Evolutionary conservation across 1,139 yeast species (phyloP).

Genomic region (Yamadazyma friedrichii): DNA sequence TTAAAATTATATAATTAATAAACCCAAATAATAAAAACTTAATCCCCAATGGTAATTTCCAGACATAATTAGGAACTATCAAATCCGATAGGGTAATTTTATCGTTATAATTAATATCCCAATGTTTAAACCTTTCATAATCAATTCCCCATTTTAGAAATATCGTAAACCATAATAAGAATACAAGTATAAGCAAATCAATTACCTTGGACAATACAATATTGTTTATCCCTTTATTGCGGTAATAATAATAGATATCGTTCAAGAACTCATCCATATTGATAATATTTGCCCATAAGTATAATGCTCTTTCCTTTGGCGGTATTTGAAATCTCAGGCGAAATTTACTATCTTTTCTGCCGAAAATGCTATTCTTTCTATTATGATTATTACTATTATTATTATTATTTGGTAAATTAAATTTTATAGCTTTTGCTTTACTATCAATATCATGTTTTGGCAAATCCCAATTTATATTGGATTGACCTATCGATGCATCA

Average conservation of each 20-base stretch:
- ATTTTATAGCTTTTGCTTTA: slow-evolving; percentile 2
- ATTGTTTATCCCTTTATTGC: slow-evolving; percentile 82
- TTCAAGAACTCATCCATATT: slow-evolving; percentile 82
- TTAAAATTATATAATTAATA: slow-evolving; percentile 52
- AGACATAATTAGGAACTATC: slow-evolving; percentile 60
- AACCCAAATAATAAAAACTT: slow-evolving; percentile 67
- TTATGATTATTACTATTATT: neutral
- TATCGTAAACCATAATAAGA: slow-evolving; percentile 75
- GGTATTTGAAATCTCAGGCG: slow-evolving; percentile 31
- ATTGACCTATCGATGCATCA: neutral
- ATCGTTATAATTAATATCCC: slow-evolving; percentile 12
- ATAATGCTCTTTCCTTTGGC: slow-evolving; percentile 78
- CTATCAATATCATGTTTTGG: slow-evolving; percentile 5
- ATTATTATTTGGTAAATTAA: slow-evolving; percentile 2
- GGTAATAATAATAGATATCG: slow-evolving; percentile 80
- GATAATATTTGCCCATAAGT: slow-evolving; percentile 96
- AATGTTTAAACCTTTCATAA: slow-evolving; percentile 39
- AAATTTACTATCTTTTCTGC: slow-evolving; percentile 4
- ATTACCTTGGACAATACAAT: slow-evolving; percentile 63
- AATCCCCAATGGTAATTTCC: slow-evolving; percentile 47
- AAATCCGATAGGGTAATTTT: slow-evolving; percentile 43
- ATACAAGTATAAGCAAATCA: slow-evolving; percentile 71
- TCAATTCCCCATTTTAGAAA: slow-evolving; percentile 85
- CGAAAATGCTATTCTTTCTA: neutral
- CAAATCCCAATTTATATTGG: slow-evolving; percentile 7